Evolutionary conservation across 345 rosid species (phyloP).

Genomic region (Cochlearia excelsa): DNA sequence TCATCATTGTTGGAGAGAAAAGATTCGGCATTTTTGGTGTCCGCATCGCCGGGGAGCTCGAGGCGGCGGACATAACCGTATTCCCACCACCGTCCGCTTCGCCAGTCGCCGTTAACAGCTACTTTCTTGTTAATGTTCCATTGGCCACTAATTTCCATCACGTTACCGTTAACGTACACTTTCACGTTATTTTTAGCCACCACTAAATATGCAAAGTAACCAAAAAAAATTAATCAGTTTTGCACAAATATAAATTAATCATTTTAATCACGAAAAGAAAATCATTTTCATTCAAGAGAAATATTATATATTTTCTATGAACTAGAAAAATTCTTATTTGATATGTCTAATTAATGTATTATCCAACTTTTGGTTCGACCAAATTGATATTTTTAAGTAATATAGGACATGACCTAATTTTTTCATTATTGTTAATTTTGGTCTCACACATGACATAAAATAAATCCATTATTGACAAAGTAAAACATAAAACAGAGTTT

Average conservation of each 20-base stretch:
- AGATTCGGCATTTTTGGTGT: constrained; percentile 52
- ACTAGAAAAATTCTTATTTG: not conserved
- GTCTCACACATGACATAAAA: too few relatives aligned
- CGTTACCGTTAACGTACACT: constrained; percentile 54
- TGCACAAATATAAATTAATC: too few relatives aligned
- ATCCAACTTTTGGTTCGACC: not conserved
- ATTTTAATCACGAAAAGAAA: not conserved
- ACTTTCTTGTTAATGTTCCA: constrained; percentile 51
- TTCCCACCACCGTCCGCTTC: constrained; percentile 82
- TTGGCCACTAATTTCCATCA: constrained; percentile 72
- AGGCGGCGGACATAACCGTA: constrained; percentile 74
- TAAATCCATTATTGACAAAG: too few relatives aligned
- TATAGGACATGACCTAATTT: too few relatives aligned
- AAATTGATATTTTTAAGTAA: not conserved
- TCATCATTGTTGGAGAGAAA: constrained; percentile 39
- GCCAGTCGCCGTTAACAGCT: constrained; percentile 59
- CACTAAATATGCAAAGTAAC: constrained; percentile 17
- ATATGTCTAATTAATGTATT: not conserved
- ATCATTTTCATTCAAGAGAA: not conserved
- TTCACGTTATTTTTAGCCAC: constrained; percentile 43
- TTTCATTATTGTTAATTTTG: too few relatives aligned
- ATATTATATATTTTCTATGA: not conserved
- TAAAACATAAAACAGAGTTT: too few relatives aligned
- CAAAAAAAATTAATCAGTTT: constrained; percentile 16
- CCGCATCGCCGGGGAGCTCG: constrained; percentile 80